Evolutionary conservation across 1,284 basidiomycete genomes (phyloP).

Genomic region (Coniferiporia weirii): DNA sequence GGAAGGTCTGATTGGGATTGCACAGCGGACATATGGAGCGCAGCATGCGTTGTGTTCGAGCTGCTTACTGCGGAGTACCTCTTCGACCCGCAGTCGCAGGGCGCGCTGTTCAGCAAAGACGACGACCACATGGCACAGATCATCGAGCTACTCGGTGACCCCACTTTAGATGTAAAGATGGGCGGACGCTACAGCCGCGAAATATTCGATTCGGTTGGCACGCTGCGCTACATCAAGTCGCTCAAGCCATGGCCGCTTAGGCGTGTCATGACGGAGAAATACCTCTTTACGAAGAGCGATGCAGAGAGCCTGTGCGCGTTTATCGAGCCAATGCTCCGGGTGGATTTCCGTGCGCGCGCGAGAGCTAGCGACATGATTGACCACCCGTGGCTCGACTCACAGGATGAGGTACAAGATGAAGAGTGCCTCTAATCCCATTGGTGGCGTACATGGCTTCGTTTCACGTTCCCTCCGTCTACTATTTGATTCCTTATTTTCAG

Average conservation of each 20-base stretch:
- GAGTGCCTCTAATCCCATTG: conserved; percentile 19
- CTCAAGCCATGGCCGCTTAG: conserved; percentile 82
- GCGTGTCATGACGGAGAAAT: conserved; percentile 82
- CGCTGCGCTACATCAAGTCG: conserved; percentile 72
- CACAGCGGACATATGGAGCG: conserved; percentile 84
- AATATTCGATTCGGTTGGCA: conserved; percentile 64
- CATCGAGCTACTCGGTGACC: conserved; percentile 81
- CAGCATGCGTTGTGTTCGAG: conserved; percentile 85
- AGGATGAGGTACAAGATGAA: conserved; percentile 39
- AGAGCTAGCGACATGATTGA: conserved; percentile 69
- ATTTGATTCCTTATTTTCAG: not conserved
- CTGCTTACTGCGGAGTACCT: conserved; percentile 83
- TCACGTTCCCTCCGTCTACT: not conserved
- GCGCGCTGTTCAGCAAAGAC: conserved; percentile 83
- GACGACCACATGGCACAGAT: conserved; percentile 95
- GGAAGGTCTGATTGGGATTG: conserved; percentile 84
- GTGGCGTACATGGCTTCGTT: not conserved
- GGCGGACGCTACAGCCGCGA: conserved; percentile 81
- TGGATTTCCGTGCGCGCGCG: conserved; percentile 65
- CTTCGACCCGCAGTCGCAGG: conserved; percentile 83
- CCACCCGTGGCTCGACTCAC: conserved; percentile 67
- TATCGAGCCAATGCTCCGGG: conserved; percentile 73
- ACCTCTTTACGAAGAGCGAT: conserved; percentile 60
- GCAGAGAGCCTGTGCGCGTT: conserved; percentile 62
- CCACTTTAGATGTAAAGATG: conserved; percentile 66